phyloP scores from a whole-genome alignment of 345 rosid genomes.

The Brassica rapa region DNA sequence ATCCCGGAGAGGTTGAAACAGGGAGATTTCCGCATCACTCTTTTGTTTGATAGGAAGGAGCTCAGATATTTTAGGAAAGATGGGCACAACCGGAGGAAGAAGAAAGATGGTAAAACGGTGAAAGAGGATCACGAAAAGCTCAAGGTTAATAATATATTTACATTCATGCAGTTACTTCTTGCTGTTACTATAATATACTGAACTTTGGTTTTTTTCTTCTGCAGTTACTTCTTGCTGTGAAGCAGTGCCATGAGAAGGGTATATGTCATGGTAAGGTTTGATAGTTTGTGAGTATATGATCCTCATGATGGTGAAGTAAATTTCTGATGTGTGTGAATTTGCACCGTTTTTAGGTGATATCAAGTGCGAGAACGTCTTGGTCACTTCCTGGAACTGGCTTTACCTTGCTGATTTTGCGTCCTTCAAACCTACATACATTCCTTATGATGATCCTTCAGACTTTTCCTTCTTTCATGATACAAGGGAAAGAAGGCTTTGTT shows the following conservation, averaged over 20 bases:
- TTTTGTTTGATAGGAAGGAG: constrained; percentile 83
- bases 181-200: too few relatives aligned
- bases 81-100: constrained; percentile 92
- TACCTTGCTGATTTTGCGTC: constrained; percentile 98
- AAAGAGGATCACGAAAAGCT: constrained; percentile 98
- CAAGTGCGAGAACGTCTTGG: constrained; percentile 95
- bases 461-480: constrained; percentile 94
- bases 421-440: constrained; percentile 94
- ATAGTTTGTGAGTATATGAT: constrained; percentile 10
- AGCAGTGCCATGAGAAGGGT: constrained; percentile 90
- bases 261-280: constrained; percentile 87
- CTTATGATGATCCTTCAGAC: constrained; percentile 98
- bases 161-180: too few relatives aligned
- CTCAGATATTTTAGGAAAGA: constrained; percentile 89
- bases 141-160: constrained; percentile 55
- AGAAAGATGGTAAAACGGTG: constrained; percentile 92
- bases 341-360: constrained; percentile 69
- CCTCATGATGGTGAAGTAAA: background rate
- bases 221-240: constrained; percentile 94
- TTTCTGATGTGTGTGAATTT: constrained; percentile 9
- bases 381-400: constrained; percentile 99
- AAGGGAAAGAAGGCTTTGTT: constrained; percentile 93
- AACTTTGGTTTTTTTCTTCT: too few relatives aligned
- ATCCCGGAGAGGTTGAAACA: too few relatives aligned
- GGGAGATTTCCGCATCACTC: constrained; percentile 40